Evolutionary conservation across 305 asterid genomes (phyloP).

Genomic region (Fraxinus baroniana): DNA sequence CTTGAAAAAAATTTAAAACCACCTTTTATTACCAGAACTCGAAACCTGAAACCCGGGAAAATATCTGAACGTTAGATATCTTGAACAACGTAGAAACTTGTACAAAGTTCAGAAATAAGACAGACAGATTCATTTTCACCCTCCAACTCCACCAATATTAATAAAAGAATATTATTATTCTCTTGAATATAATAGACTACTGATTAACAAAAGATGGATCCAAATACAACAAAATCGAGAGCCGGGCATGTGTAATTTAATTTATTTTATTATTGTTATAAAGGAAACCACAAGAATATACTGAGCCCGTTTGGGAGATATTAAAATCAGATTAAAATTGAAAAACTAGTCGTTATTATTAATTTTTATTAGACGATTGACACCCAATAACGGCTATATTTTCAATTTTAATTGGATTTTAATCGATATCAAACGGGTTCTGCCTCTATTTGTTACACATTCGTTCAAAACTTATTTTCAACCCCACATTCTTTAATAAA

Average conservation of each 20-base stretch:
- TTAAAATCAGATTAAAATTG: too few relatives aligned
- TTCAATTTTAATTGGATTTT: too few relatives aligned
- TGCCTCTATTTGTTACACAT: too few relatives aligned
- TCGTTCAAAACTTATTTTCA: too few relatives aligned
- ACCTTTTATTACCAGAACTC: background rate
- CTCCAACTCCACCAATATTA: constrained; percentile 9
- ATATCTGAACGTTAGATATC: constrained; percentile 11
- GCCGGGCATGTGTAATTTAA: background rate
- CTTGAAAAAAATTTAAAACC: background rate
- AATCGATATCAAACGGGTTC: too few relatives aligned
- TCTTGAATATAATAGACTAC: background rate
- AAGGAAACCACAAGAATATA: background rate
- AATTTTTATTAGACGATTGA: too few relatives aligned
- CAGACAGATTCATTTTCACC: background rate
- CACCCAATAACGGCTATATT: too few relatives aligned
- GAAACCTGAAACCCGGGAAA: constrained; percentile 28
- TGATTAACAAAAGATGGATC: background rate
- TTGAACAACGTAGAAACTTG: background rate
- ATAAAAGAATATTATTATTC: background rate
- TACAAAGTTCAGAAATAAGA: background rate
- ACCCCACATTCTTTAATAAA: too few relatives aligned
- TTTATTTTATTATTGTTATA: background rate
- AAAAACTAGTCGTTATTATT: too few relatives aligned
- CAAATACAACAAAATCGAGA: background rate
- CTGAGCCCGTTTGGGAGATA: too few relatives aligned